phyloP scores from a whole-genome alignment of 176 grass and related monocot genomes.

The Poa pratensis region DNA sequence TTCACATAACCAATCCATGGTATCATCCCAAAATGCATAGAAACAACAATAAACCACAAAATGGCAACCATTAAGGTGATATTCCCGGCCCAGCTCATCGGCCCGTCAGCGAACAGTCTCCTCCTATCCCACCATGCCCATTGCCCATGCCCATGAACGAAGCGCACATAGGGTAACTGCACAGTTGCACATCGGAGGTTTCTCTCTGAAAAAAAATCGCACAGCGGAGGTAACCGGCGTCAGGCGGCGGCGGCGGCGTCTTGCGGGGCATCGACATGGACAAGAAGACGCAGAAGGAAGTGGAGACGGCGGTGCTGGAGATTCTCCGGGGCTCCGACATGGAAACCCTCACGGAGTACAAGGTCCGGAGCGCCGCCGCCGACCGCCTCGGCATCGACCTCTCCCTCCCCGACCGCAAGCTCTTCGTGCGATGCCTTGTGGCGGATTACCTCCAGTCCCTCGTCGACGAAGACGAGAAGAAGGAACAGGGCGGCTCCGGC shows the following conservation, averaged over 20 bases:
- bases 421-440: slow-evolving; percentile 66
- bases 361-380: slow-evolving; percentile 68
- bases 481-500: slow-evolving; percentile 9
- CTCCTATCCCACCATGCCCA: background rate
- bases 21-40: no score
- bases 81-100: background rate
- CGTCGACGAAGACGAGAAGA: slow-evolving; percentile 26
- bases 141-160: slow-evolving; percentile 1
- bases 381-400: slow-evolving; percentile 77
- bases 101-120: background rate
- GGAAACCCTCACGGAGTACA: slow-evolving; percentile 65
- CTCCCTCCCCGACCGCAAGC: slow-evolving; percentile 63
- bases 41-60: no score
- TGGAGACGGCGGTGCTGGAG: slow-evolving; percentile 75
- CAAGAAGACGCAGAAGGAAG: slow-evolving; percentile 54
- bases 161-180: background rate
- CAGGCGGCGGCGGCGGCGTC: background rate
- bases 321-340: slow-evolving; percentile 71
- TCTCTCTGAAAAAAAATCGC: background rate
- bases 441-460: slow-evolving; percentile 62
- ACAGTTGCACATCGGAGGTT: background rate
- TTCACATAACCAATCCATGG: no score
- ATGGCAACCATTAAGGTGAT: no score
- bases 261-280: slow-evolving; percentile 46
- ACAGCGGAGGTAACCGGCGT: background rate